These are phyloP conservation scores for Coniferiporia sulphurascens DNA, from an alignment of 1,284 basidiomycete genomes.

Conservation along the genomic window DNA sequence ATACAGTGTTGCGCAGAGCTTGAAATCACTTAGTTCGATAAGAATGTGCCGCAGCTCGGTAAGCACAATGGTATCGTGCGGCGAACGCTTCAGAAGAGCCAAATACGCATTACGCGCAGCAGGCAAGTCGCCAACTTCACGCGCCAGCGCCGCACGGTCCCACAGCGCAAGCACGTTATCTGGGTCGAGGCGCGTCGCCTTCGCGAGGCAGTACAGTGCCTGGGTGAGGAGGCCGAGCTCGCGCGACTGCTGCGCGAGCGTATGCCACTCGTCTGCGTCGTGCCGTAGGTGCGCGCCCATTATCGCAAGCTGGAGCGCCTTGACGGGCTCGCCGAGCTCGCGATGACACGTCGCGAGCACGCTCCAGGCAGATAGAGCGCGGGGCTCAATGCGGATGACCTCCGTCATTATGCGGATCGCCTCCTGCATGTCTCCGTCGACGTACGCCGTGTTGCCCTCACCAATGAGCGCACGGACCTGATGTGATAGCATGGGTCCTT, in stretches of 20 bases:
- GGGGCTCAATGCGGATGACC: slow-evolving; percentile 90
- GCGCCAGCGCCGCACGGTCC: slow-evolving; percentile 84
- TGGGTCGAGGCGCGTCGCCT: slow-evolving; percentile 77
- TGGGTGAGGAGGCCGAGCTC: slow-evolving; percentile 74
- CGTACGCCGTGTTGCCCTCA: slow-evolving; percentile 84
- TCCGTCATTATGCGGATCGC: slow-evolving; percentile 84
- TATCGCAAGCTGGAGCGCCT: slow-evolving; percentile 80
- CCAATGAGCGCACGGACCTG: slow-evolving; percentile 82
- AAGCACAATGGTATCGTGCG: slow-evolving; percentile 79
- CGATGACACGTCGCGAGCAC: slow-evolving; percentile 80
- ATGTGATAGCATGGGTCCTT: slow-evolving; percentile 63
- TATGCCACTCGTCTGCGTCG: slow-evolving; percentile 85
- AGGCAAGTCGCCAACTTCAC: slow-evolving; percentile 66
- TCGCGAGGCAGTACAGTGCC: slow-evolving; percentile 88
- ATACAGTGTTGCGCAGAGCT: slow-evolving; percentile 59
- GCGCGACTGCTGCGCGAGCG: slow-evolving; percentile 73
- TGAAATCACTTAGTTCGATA: slow-evolving; percentile 62
- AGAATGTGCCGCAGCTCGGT: slow-evolving; percentile 78
- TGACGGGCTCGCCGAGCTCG: slow-evolving; percentile 62
- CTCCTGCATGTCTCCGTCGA: slow-evolving; percentile 62
- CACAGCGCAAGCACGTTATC: slow-evolving; percentile 83
- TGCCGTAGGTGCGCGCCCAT: slow-evolving; percentile 87
- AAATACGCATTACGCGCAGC: slow-evolving; percentile 74
- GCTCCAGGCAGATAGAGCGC: slow-evolving; percentile 80
- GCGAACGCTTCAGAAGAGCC: slow-evolving; percentile 70